Conservation (phyloP, 2,329 filamentous ascomycete genomes). For the Fusarium euwallaceae region DNA sequence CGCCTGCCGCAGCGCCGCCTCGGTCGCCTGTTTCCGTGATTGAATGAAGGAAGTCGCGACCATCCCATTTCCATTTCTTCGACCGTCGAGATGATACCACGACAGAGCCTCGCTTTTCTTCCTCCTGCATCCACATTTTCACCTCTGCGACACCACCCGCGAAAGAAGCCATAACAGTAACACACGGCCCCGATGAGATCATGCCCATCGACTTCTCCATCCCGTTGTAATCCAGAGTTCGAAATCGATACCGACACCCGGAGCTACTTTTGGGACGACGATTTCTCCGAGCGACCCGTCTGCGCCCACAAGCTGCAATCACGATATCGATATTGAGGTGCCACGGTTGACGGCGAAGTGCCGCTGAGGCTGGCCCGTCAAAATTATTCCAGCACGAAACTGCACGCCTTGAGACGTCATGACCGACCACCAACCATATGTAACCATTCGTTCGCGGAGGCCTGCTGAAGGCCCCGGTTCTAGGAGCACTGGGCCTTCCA, state of each 20-base stretch:
- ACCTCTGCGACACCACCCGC: constrained; percentile 24
- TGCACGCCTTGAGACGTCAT: constrained; percentile 46
- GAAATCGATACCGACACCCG: constrained; percentile 11
- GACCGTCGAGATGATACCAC: constrained; percentile 37
- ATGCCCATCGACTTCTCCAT: constrained; percentile 28
- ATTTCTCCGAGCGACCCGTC: constrained; percentile 15
- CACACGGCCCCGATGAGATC: constrained; percentile 12
- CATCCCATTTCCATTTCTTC: constrained; percentile 22
- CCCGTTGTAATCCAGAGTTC: constrained; percentile 13
- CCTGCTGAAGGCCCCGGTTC: constrained; percentile 61
- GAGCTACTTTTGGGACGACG: constrained; percentile 7
- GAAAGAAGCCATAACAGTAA: constrained; percentile 6
- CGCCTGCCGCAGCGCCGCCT: constrained; percentile 27
- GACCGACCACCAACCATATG: constrained; percentile 62
- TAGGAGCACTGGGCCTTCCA: constrained; percentile 60
- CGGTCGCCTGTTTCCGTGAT: constrained; percentile 39
- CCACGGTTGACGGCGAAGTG: constrained; percentile 10
- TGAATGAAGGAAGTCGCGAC: constrained; percentile 40
- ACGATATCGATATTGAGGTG: constrained; percentile 13
- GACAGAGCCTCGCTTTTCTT: constrained; percentile 19
- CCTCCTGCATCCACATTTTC: constrained; percentile 17
- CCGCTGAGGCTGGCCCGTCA: constrained; percentile 15
- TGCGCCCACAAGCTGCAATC: not conserved
- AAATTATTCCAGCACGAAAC: constrained; percentile 1
- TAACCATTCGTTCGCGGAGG: constrained; percentile 65